Percentiles rank a stretch among this genome's conserved stretches.
Evolutionary conservation across 192 early-diverging fungal genomes (phyloP).

Genomic region (Backusella australiensis): DNA sequence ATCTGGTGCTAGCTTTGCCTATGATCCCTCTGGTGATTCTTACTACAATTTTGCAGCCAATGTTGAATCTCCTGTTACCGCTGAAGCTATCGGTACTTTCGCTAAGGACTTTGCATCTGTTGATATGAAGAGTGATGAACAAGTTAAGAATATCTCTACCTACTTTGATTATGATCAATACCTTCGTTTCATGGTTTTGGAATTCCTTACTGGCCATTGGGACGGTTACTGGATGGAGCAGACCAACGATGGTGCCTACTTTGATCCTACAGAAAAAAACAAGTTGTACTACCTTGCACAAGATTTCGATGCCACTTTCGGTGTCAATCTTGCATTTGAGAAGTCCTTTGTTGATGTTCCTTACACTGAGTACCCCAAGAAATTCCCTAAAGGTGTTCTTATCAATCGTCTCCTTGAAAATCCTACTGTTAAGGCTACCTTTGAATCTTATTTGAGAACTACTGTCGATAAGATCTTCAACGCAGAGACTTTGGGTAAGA

Average conservation of each 20-base stretch:
- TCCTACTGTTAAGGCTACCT: conserved; percentile 24
- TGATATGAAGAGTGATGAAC: conserved; percentile 31
- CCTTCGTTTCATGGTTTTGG: conserved; percentile 48
- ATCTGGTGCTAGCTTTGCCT: conserved; percentile 43
- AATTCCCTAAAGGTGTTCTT: conserved; percentile 35
- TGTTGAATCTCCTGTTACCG: conserved; percentile 22
- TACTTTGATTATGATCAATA: conserved; percentile 39
- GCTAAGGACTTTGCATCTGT: conserved; percentile 23
- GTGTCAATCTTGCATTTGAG: conserved; percentile 36
- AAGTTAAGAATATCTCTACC: conserved; percentile 27
- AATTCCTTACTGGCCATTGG: conserved; percentile 48
- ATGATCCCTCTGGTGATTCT: conserved; percentile 21
- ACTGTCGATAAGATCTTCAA: conserved; percentile 45
- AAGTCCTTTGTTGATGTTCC: conserved; percentile 26
- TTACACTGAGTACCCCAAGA: conserved; percentile 35
- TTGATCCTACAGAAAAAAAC: conserved; percentile 34
- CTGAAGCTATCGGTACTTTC: conserved; percentile 25
- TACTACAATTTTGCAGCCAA: conserved; percentile 37
- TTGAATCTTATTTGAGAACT: conserved; percentile 43
- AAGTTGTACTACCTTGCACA: conserved; percentile 45
- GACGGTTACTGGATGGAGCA: conserved; percentile 49
- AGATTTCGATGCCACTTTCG: conserved; percentile 52
- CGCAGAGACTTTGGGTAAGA: conserved; percentile 40
- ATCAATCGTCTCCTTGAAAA: conserved; percentile 48
- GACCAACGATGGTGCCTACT: conserved; percentile 46